Evolutionary conservation across 2,329 filamentous ascomycete genomes (phyloP), one percentile per base, ranked within the genome.

Genomic region (Clarireedia hainanense): DNA sequence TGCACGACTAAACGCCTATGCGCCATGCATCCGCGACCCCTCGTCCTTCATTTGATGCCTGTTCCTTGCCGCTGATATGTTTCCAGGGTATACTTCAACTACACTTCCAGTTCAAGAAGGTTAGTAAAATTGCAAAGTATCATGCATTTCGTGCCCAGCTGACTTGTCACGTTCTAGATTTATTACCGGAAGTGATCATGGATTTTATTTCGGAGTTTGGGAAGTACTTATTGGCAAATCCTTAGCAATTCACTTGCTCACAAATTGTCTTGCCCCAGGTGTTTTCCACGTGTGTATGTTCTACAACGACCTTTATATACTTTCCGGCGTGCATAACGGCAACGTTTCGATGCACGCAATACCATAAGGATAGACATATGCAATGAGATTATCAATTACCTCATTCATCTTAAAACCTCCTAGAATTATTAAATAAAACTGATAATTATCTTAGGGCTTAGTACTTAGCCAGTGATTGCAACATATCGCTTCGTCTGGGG

Each of bases 71-170:
- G 65, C 73, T 64, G 57, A 64, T 52, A 64, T 58, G 15, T 56
- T 58, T 62, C 68, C 36, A 95, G 89, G 92, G 92, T 52, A 96
- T 97, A 65, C 76, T 99, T 57, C 91, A 96, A 74, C 80, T 99
- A 57, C 92, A 97, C 71, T 99, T 99, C 71, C 91, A 96, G 72
- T 96, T 97, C 78, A 99, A 97, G 73, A 95, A 96, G 83, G 91
- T 95, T 72, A 65, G 73, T 57, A 64, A 52, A 48, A 62, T 48
- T 52, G 42, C 55, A 20, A 34, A 43, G 36, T 45, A 23, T 56
- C 23, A n/a, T 30, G 50, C 36, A 50, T 23, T 50, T 40, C 30
- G 37, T 46, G 50, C 36, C 42, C 60, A 61, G 54, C 63, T 68
- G 52, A 67, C 60, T 58, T 57, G 52, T 37, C 17, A 30, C 61